phyloP scores from a whole-genome alignment of 305 asterid species.

The Fraxinus greggii region DNA sequence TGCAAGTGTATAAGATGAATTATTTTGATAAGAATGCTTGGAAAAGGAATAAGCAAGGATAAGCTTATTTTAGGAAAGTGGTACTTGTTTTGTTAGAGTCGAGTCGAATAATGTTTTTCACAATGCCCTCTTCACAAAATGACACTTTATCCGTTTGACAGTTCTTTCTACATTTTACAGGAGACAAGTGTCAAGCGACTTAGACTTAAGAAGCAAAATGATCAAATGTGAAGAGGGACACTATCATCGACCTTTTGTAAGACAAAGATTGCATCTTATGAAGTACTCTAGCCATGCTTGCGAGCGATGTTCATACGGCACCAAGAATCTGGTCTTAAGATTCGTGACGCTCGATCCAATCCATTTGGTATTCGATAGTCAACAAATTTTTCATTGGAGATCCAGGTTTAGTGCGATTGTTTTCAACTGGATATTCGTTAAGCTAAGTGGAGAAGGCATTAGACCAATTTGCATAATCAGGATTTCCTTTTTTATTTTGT shows the following conservation, averaged over 20 bases:
- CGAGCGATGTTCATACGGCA: background rate
- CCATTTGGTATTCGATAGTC: background rate
- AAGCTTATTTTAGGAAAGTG: background rate
- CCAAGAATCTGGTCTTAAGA: conserved; percentile 1
- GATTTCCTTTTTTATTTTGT: conserved; percentile 7
- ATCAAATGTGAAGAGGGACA: background rate
- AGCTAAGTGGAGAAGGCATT: conserved; percentile 9
- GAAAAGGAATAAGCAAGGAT: background rate
- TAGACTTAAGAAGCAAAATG: background rate
- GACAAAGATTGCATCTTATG: background rate
- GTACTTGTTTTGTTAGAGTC: background rate
- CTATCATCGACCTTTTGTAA: background rate
- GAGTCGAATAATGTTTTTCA: background rate
- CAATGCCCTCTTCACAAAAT: background rate
- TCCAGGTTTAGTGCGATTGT: background rate
- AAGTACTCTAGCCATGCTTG: background rate
- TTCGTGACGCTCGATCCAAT: background rate
- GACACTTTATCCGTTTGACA: conserved; percentile 11
- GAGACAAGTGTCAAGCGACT: background rate
- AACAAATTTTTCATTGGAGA: conserved; percentile 5
- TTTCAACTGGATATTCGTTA: background rate
- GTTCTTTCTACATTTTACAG: background rate
- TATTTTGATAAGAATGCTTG: background rate
- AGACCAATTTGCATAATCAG: conserved; percentile 5
- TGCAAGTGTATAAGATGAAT: background rate